Evolutionary conservation across 2,329 filamentous ascomycete species (phyloP), one percentile per base, ranked within the genome.

Genomic region (Cordyceps cicadae): DNA sequence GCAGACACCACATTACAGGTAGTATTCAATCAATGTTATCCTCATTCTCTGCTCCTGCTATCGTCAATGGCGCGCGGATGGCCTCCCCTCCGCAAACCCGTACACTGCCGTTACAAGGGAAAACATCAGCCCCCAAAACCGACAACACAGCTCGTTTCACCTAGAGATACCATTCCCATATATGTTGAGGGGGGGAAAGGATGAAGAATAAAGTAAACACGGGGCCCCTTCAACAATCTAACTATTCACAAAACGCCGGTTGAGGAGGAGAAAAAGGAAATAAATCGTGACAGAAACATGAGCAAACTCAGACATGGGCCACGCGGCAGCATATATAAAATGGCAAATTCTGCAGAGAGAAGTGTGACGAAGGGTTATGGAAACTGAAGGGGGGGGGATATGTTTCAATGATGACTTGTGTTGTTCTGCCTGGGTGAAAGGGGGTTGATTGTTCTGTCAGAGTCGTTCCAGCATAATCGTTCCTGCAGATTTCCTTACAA

Each of bases 321-420:
- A 8, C 29, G 29, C 29, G 29, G 29, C 7, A 29, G 7, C 29
- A 29, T 29, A n/a, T 12, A 49, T 39, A 11, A 32, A 52, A 14
- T 29, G 17, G 32, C 19, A 12, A 17, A 11, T 7, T 15, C n/a
- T n/a, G 43, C 32, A 34, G 15, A 26, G 19, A 19, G 5, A 21
- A 41, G 3, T 37, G 24, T 6, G 21, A 24, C 45, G 46, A 52
- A 12, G 9, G 37, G 37, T 45, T 17, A 14, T 32, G 15, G 39
- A 9, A 17, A n/a, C 34, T 14, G 34, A 14, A 26, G 43, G 34
- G 48, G 4, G 14, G 17, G 21, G 45, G 34, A 14, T 54, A 8
- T 50, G 50, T 54, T 54, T 60, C 58, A 50, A 54, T 17, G 21
- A 50, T 50, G 43, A 54, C 34, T 34, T 52, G 9, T 29, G 26